Evolutionary conservation across 306 rosid genomes (phyloP).

Genomic region (Parietaria judaica): DNA sequence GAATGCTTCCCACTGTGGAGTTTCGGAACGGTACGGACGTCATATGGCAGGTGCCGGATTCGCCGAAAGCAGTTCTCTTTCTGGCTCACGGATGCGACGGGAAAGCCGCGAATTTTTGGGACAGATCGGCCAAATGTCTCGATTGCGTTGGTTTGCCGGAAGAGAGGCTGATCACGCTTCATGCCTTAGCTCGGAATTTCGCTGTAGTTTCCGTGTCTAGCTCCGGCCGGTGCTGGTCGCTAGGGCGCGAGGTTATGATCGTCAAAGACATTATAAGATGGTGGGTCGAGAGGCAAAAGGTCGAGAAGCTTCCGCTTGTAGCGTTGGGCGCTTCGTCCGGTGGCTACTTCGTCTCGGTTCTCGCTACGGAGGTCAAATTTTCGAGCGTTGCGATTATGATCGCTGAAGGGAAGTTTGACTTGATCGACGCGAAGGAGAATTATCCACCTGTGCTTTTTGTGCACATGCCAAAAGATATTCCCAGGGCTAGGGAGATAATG

Average conservation of each 20-base stretch:
- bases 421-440: constrained; percentile 37
- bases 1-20: constrained; percentile 46
- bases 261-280: constrained; percentile 54
- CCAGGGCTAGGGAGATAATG: constrained; percentile 53
- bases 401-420: constrained; percentile 75
- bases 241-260: constrained; percentile 41
- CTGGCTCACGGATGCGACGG: constrained; percentile 87
- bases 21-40: constrained; percentile 61
- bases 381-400: constrained; percentile 65
- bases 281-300: constrained; percentile 63
- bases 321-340: constrained; percentile 95
- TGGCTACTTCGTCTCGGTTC: constrained; percentile 79
- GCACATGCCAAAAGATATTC: constrained; percentile 89
- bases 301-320: constrained; percentile 59
- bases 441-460: constrained; percentile 82
- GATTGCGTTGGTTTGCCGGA: constrained; percentile 84
- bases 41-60: constrained; percentile 79
- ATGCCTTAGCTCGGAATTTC: constrained; percentile 55
- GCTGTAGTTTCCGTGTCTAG: constrained; percentile 74
- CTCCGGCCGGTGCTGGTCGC: constrained; percentile 58
- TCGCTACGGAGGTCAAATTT: constrained; percentile 52
- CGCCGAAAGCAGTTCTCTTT: constrained; percentile 78
- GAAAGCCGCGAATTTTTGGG: constrained; percentile 79
- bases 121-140: constrained; percentile 49
- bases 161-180: constrained; percentile 66